Evolutionary conservation across 1,284 basidiomycete species (phyloP), one percentile per base, ranked within the genome.

Genomic region (Ustilago cynodontis): DNA sequence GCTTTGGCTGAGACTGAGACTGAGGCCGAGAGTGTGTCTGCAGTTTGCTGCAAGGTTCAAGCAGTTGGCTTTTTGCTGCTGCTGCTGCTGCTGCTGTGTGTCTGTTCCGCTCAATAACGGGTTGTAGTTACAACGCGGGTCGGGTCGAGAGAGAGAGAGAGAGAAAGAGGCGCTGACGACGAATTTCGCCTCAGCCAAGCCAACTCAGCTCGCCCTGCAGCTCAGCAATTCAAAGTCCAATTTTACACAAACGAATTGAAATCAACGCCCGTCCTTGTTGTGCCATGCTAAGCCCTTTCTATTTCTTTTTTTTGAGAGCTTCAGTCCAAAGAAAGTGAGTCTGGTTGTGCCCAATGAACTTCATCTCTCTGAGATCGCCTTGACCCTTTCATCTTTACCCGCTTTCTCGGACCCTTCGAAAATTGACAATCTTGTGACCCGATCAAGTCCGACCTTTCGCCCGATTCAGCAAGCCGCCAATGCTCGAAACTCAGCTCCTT

Each of bases 31-130:
- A 49, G 11, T 20, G 41, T 20, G 18, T 20, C 41, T 43, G 41
- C 35, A 54, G 39, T 37, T 54, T 54, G 52, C 52, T 54, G 52
- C 52, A 54, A 54, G 52, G 20, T 29, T 33, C 13, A 26, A 49
- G 47, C 26, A 9, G 24, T 24, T 28, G 41, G 11, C 31, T n/a
- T n/a, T n/a, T n/a, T 33, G 31, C 31, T 20, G 10, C 35, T 11
- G n/a, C 41, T 43, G 41, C 20, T 43, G 41, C n/a, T 43, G 24
- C 47, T 29, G 24, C 22, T 50, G 11, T 52, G 26, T 28, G 22
- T 29, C 49, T 18, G 37, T 18, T 39, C 37, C n/a, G n/a, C n/a
- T n/a, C n/a, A 20, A 43, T 43, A 20, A 20, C 41, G 41, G 41
- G 7, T n/a, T 20, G 41, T 16, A 39, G 37, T 5, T 16, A 43